phyloP scores from a whole-genome alignment of 2,329 filamentous ascomycete species.

The Pseudogymnoascus sp. region DNA sequence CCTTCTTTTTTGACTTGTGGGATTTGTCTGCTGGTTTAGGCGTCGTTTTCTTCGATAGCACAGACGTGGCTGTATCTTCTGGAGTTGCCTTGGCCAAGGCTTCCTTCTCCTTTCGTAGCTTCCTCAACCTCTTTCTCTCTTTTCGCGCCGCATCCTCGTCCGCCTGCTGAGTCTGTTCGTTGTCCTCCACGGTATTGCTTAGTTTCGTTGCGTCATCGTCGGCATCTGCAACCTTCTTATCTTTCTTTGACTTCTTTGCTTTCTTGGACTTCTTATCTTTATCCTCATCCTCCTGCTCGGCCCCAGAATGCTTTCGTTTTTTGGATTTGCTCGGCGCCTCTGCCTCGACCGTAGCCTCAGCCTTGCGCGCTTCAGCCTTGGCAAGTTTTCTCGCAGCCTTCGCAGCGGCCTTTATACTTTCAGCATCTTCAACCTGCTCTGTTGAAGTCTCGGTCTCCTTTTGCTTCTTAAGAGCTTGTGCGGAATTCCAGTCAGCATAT shows the following conservation, averaged over 20 bases:
- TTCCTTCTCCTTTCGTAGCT: constrained; percentile 9
- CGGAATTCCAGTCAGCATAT: neutral
- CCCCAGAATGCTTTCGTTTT: constrained; percentile 19
- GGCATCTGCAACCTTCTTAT: constrained; percentile 1
- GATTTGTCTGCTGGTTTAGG: constrained; percentile 12
- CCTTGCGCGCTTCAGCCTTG: constrained; percentile 19
- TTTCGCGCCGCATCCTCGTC: constrained; percentile 14
- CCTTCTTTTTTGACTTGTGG: constrained; percentile 12
- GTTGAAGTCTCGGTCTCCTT: constrained; percentile 36
- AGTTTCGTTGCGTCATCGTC: constrained; percentile 10
- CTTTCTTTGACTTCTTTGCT: constrained; percentile 12
- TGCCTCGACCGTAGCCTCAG: constrained; percentile 17
- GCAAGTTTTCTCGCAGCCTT: constrained; percentile 20
- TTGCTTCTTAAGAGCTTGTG: neutral
- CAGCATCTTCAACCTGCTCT: constrained; percentile 36
- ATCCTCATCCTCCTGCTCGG: constrained; percentile 11
- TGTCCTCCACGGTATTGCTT: constrained; percentile 9
- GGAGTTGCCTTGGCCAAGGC: neutral
- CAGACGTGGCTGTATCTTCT: neutral
- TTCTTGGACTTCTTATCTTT: neutral
- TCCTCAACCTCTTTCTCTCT: constrained; percentile 13
- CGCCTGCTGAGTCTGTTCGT: constrained; percentile 9
- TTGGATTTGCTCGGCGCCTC: constrained; percentile 14
- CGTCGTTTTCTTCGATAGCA: constrained; percentile 14
- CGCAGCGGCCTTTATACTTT: constrained; percentile 26